phyloP scores from a whole-genome alignment of 2,329 filamentous ascomycete species.

The Colletotrichum tropicale region DNA sequence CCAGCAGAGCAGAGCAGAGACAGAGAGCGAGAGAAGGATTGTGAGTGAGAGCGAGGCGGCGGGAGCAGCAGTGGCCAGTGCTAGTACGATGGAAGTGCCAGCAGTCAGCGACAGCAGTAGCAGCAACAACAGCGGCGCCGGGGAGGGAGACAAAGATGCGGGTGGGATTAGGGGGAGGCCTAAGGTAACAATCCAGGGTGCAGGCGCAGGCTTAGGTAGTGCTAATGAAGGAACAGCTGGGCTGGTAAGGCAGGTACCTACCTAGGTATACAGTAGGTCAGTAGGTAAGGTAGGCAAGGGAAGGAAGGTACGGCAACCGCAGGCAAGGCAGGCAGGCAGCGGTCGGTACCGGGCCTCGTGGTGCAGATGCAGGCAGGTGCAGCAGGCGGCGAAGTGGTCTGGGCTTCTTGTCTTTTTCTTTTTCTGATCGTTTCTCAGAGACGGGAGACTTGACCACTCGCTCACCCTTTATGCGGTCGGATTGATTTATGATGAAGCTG shows the following conservation, averaged over 20 bases:
- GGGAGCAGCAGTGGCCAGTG: background rate
- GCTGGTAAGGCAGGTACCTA: background rate
- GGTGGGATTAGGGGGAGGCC: background rate
- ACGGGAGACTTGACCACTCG: background rate
- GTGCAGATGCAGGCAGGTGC: background rate
- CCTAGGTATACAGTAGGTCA: background rate
- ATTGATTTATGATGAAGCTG: background rate
- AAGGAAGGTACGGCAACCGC: background rate
- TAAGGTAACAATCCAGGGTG: conserved; percentile 10
- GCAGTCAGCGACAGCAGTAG: background rate
- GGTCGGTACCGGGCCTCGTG: background rate
- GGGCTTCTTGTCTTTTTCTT: background rate
- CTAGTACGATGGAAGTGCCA: background rate
- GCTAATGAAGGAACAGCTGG: background rate
- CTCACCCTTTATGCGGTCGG: background rate
- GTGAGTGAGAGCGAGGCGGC: background rate
- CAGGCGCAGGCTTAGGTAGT: conserved; percentile 1
- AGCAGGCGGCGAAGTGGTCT: background rate
- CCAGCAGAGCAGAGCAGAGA: background rate
- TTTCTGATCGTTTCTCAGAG: background rate
- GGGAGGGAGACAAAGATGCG: conserved; percentile 13
- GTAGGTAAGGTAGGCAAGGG: background rate
- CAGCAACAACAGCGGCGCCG: background rate
- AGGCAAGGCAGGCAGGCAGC: background rate
- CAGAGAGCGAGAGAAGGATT: background rate